Evolutionary conservation across 768 basidiomycete species (phyloP).

Genomic region (Lactarius psammicola): DNA sequence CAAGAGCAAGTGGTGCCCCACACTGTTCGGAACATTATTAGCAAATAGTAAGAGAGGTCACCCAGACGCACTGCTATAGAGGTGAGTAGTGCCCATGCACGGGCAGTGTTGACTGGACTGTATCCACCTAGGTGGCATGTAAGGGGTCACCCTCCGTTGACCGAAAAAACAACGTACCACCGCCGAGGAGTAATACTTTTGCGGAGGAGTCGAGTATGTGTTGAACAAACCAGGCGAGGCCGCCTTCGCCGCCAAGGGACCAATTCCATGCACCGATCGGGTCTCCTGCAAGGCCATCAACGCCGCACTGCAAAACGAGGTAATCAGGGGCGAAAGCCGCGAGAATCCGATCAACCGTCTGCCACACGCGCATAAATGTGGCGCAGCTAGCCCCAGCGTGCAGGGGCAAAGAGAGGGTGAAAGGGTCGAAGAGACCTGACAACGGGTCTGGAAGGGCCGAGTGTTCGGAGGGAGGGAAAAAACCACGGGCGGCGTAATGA

Average conservation of each 20-base stretch:
- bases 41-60: background rate
- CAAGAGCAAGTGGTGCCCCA: conserved; percentile 51
- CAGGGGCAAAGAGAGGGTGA: conserved; percentile 80
- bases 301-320: conserved; percentile 81
- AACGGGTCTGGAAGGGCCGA: conserved; percentile 46
- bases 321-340: conserved; percentile 71
- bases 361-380: conserved; percentile 67
- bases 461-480: conserved; percentile 69
- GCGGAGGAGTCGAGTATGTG: conserved; percentile 53
- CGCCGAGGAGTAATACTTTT: conserved; percentile 70
- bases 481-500: conserved; percentile 79
- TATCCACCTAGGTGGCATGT: conserved; percentile 65
- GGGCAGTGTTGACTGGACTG: conserved; percentile 74
- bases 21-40: conserved; percentile 41
- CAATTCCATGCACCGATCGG: conserved; percentile 74
- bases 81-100: conserved; percentile 84
- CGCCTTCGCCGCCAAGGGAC: conserved; percentile 52
- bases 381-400: conserved; percentile 60
- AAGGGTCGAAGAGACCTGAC: conserved; percentile 47
- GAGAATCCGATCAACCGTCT: conserved; percentile 55
- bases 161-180: conserved; percentile 47
- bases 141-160: background rate
- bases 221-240: conserved; percentile 68
- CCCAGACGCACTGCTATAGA: conserved; percentile 60
- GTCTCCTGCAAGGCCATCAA: conserved; percentile 85